Base-by-base conservation (phyloP, 2,329 filamentous ascomycete species). In the Didymella arachidicola region DNA sequence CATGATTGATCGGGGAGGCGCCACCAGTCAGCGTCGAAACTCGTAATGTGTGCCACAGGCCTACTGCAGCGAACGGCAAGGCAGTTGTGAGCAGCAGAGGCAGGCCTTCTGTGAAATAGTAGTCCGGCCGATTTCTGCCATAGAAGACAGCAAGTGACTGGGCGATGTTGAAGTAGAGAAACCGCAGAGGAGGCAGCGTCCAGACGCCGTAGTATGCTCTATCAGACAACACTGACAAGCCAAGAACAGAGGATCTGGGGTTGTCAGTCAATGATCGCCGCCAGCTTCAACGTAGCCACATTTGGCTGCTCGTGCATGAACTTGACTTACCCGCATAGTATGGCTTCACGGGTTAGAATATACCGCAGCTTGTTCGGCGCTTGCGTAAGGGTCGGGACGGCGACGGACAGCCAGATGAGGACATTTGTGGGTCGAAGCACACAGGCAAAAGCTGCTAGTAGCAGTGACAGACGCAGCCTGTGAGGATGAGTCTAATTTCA, bases 91-190 rank as follows among this genome's bases (percentile, higher is more conserved):
- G 88, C 5, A 97, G 85, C 0, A 98, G 84, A 2, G 95, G 94
- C 26, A 97, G 83, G 4, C 93, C 95, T 78, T 99, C 93, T 0
- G 91, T 89, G 29, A 96, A 78, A 76, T 97, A 99, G 79, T 98
- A 99, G 77, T 97, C 93, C 84, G 89, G 89, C 62, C 92, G 87
- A 77, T 96, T 98, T 46, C 82, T 86, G 22, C 95, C 95, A 74
- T 99, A 99, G 78, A 98, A 98, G 46, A 94, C 86, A 26, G 95
- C 92, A 6, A 99, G 83, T 7, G 90, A 91, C 75, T 96, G 90
- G 19, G 89, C 86, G 54, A 99, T 83, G 79, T 99, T 99, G 82
- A 97, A 94, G 72, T 94, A 86, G 57, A 98, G 83, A 79, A 93
- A 98, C 55, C 89, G 89, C 62, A 94, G 85, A 0, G 93, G 90